phyloP scores from a whole-genome alignment of 257 asterid species.

The Phtheirospermum japonicum region DNA sequence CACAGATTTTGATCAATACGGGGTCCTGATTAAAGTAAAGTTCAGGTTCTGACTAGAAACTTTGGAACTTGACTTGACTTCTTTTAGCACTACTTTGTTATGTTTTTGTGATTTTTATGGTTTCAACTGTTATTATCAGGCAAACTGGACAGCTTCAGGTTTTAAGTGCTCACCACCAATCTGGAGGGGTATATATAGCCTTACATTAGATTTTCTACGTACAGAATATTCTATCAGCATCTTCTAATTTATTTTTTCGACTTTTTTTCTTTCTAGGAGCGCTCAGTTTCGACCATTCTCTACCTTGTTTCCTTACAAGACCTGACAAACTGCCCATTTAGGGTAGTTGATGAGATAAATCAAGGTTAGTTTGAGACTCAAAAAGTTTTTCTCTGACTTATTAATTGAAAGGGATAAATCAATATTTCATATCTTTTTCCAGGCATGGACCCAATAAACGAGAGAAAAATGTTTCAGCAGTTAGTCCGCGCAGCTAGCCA shows the following conservation, averaged over 20 bases:
- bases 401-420: conserved; percentile 18
- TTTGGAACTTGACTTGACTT: not conserved
- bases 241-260: conserved; percentile 30
- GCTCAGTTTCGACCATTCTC: conserved; percentile 95
- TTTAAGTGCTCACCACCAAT: conserved; percentile 93
- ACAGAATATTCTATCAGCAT: conserved; percentile 24
- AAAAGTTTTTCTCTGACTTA: conserved; percentile 21
- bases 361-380: conserved; percentile 58
- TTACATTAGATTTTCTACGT: conserved; percentile 21
- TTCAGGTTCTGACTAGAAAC: conserved; percentile 57
- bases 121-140: conserved; percentile 41
- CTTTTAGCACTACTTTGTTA: conserved; percentile 4
- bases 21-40: conserved; percentile 89
- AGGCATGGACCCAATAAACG: conserved; percentile 99
- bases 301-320: conserved; percentile 96
- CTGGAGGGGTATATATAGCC: conserved; percentile 78
- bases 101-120: conserved; percentile 21
- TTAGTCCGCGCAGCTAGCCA: conserved; percentile 93
- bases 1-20: conserved; percentile 82
- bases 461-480: conserved; percentile 98
- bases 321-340: conserved; percentile 90
- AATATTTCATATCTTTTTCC: conserved; percentile 22
- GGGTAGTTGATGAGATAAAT: conserved; percentile 98
- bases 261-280: conserved; percentile 58
- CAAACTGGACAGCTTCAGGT: conserved; percentile 88